phyloP scores from a whole-genome alignment of 345 rosid species.

The Pugionium cornutum region DNA sequence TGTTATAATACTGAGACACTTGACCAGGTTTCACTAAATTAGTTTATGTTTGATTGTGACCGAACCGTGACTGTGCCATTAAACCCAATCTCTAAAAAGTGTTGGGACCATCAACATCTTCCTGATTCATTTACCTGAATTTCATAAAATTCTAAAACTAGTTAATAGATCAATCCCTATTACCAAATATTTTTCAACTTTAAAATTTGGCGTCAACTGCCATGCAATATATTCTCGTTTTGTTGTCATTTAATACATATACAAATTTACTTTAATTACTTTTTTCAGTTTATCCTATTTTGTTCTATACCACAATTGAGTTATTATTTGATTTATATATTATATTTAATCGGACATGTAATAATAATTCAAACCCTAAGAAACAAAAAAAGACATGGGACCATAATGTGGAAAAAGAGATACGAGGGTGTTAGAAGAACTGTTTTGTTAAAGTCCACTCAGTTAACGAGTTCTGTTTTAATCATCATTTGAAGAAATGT shows the following conservation, averaged over 20 bases:
- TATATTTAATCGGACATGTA: too few relatives aligned
- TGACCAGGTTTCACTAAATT: conserved; percentile 21
- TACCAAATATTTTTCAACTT: conserved; percentile 24
- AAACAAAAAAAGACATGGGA: too few relatives aligned
- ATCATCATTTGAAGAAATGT: too few relatives aligned
- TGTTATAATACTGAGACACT: conserved; percentile 29
- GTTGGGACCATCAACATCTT: conserved; percentile 36
- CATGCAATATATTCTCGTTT: conserved; percentile 10
- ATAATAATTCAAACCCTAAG: too few relatives aligned
- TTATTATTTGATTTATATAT: neutral
- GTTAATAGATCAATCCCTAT: conserved; percentile 20
- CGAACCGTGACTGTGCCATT: conserved; percentile 26
- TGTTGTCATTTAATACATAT: conserved; percentile 14
- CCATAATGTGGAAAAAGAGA: too few relatives aligned
- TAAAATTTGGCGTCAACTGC: conserved; percentile 14
- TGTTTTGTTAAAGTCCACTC: too few relatives aligned
- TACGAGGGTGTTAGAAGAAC: too few relatives aligned
- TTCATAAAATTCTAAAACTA: conserved; percentile 23
- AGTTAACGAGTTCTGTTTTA: too few relatives aligned
- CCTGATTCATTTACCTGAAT: conserved; percentile 18
- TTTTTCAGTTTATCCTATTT: neutral
- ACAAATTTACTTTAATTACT: neutral
- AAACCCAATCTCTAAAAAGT: conserved; percentile 22
- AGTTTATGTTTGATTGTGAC: conserved; percentile 34
- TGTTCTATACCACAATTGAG: neutral